Evolutionary conservation across 345 rosid species (phyloP), one percentile per base, ranked within the genome.

Genomic region (Corymbia maculata): DNA sequence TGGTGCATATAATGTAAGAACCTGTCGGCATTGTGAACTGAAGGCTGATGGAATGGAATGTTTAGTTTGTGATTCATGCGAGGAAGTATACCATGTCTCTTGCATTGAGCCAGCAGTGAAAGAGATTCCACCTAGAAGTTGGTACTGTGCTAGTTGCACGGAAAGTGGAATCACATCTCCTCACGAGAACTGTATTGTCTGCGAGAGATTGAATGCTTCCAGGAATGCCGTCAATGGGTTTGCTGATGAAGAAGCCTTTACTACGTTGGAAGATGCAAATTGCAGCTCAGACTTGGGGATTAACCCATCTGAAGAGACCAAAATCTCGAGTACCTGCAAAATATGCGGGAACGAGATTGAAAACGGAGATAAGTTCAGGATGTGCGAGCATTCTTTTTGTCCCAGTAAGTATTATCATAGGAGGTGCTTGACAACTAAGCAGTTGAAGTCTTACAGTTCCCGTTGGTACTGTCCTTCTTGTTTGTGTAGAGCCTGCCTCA

Each of bases 401-500:
- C 92, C 93, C 21, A 87, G 88, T 89, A 94, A 94, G 92, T 93
- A 93, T 88, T 98, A 94, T 91, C 99, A 97, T 89, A 92, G 87
- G 85, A 94, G 98, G 88, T 98, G 99, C 93, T 90, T 98, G 91
- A 95, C 98, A 21, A 86, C 66, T 2, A 94, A 92, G 92, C 97
- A 95, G 92, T 90, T 95, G 85, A 92, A 92, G 90, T 88, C 91
- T 14, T 92, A 93, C 52, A 95, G 98, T 88, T 92, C 92, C 61
- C 89, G 88, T 82, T 98, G 99, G 99, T 96, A 94, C 88, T 98
- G 99, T 91, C 98, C 99, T 45, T 96, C 99, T 36, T 98, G 99
- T 92, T 89, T 97, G 47, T 98, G 99, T 88, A 92, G 97, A 91
- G 87, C 87, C 51, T 98, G 99, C 94, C 94, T 94, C 21, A 86